Percentiles rank a stretch among this genome's conserved stretches.
phyloP scores from a whole-genome alignment of 805 yeast species.

The Cyberlindnera meyerae region DNA sequence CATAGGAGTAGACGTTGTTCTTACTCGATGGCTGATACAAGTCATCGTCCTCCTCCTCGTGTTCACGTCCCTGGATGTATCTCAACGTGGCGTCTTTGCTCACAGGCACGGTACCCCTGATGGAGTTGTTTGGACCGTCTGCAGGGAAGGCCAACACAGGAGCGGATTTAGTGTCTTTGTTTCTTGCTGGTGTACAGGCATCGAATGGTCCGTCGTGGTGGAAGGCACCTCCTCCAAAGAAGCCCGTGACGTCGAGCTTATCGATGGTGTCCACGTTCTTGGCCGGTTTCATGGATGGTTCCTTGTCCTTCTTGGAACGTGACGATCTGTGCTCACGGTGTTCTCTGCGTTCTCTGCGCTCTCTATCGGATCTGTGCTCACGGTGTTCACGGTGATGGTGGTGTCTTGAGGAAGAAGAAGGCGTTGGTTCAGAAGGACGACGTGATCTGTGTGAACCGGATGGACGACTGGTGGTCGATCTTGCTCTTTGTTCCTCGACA shows the following conservation, averaged over 20 bases:
- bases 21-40: constrained; percentile 22
- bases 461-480: neutral
- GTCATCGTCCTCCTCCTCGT: constrained; percentile 41
- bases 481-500: constrained; percentile 13
- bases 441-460: constrained; percentile 11
- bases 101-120: constrained; percentile 60
- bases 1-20: constrained; percentile 8
- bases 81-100: constrained; percentile 62
- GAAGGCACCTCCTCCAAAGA: constrained; percentile 92
- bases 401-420: constrained; percentile 4
- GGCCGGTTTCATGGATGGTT: constrained; percentile 46
- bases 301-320: constrained; percentile 9
- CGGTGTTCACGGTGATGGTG: constrained; percentile 1
- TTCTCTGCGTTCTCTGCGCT: too few species aligned
- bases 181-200: constrained; percentile 96
- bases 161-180: constrained; percentile 67
- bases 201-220: constrained; percentile 99
- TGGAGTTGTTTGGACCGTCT: constrained; percentile 89
- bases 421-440: constrained; percentile 10
- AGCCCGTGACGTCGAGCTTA: constrained; percentile 91
- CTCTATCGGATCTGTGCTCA: constrained; percentile 13
- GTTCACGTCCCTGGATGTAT: constrained; percentile 69
- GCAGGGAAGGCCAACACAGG: constrained; percentile 95
- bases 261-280: constrained; percentile 90
- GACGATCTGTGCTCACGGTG: constrained; percentile 1